Evolutionary conservation across 345 rosid genomes (phyloP), one percentile per base, ranked within the genome.

Genomic region (Cardiospermum halicacabum): DNA sequence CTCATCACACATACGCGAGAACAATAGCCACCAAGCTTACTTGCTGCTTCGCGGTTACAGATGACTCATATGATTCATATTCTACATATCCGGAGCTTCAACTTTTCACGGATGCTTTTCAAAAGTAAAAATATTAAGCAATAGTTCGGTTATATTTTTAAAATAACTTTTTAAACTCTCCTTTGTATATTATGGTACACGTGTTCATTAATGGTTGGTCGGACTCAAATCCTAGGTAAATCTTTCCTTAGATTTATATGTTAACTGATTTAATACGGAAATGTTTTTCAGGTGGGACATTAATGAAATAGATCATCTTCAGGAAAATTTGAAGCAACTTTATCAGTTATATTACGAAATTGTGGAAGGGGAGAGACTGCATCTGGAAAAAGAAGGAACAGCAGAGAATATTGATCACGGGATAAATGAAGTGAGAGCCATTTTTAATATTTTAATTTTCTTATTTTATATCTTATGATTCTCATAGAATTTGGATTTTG

Each of bases 21-120:
- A 65, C 6, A 10, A 26, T 74, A 0, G 0, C 67, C 0, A 56
- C 81, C 27, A 72, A 72, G 73, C 62, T 75, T 0, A 57, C 59
- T 18, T 68, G 58, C 4, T n/a, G 68, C 27, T 1, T 39, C 7
- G 45, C 73, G 0, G 21, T 78, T 16, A 47, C 73, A 0, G 70
- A 81, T 5, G 69, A 69, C 32, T 62, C 58, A 1, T 78, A 55
- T 25, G 78, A 80, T 60, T 70, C 24, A 0, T 69, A 70, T 62
- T 81, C 68, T 7, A 73, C 73, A n/a, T 3, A 18, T 11, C 71
- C 78, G 12, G 82, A 78, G 36, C 66, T 75, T 27, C 50, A 57
- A n/a, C 62, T 56, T 24, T 71, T 73, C 22, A 66, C 68, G 0
- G 4, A 24, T 10, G 80, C 77, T 2, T 22, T 78, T 18, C 54